These are phyloP conservation scores for Lichtheimia corymbifera DNA, from an alignment of 371 early-diverging fungal species.

Conservation along the genomic window DNA sequence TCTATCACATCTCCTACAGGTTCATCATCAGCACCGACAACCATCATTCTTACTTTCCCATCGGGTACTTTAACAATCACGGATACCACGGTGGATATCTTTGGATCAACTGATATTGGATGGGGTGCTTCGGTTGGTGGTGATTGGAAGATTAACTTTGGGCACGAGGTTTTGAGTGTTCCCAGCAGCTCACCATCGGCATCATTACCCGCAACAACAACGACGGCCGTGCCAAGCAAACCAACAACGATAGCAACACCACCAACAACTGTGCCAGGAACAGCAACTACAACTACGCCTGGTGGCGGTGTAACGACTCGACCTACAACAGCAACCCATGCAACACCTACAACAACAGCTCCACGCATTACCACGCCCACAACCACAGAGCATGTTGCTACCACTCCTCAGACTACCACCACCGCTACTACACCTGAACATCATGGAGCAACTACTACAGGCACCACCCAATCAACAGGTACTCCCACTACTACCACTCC, in stretches of 20 bases:
- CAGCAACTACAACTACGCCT: not conserved
- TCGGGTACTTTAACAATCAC: not conserved
- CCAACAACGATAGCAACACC: not conserved
- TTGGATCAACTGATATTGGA: not conserved
- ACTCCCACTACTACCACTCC: too few relatives aligned
- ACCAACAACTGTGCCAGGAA: not conserved
- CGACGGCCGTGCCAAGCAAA: not conserved
- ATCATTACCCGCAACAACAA: not conserved
- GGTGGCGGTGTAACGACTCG: not conserved
- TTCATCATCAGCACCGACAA: not conserved
- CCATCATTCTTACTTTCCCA: not conserved
- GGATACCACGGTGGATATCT: not conserved
- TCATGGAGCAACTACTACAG: not conserved
- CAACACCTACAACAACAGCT: too few relatives aligned
- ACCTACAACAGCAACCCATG: too few relatives aligned
- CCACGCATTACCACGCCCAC: too few relatives aligned
- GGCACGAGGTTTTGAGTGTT: not conserved
- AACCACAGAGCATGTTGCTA: too few relatives aligned
- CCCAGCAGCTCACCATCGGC: not conserved
- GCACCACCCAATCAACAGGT: too few relatives aligned
- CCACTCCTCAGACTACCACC: not conserved
- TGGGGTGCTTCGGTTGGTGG: not conserved
- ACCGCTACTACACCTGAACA: not conserved
- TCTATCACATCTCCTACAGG: too few relatives aligned
- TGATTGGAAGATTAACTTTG: not conserved